Base-by-base conservation (phyloP, 129 eudicot genomes). In the Chrysanthemum lavandulifolium region DNA sequence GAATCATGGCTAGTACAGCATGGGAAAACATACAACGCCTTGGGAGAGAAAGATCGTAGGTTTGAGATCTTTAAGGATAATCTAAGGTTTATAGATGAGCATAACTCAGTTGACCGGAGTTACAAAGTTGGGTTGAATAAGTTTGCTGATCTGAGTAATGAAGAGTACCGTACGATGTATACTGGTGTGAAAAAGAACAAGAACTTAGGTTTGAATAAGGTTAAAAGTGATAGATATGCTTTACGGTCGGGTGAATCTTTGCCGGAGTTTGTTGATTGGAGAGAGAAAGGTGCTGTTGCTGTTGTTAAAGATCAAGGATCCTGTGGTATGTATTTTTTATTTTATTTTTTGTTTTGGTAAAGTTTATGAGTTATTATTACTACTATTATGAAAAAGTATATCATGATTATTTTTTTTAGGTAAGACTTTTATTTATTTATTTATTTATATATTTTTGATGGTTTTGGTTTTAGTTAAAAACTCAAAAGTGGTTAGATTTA, bases 61-160 rank as follows among this genome's bases (percentile, higher is more conserved):
- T 91, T 91, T 53, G 83, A 88, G 85, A 91, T 91, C 54, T 91
- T 91, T 10, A 91, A 91, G 84, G 97, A 91, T 61, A 91, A 91
- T 56, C 67, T 91, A 55, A 73, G 59, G 13, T 91, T 84, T 62
- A 76, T 91, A 73, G 97, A 91, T 66, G 79, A 81, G 14, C 93
- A 91, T 50, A 91, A 91, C 75, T 60, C 87, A n/a, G 90, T 53
- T 23, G 82, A 75, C 47, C 67, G 79, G 23, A 25, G 78, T n/a
- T 91, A 80, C 25, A 88, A 84, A 81, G 67, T 91, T 45, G 97
- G 97, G 10, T 68, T 91, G 14, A 91, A 84, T 68, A 76, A 78
- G 86, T 91, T 91, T 36, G 92, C 97, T 27, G 97, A 88, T 86
- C 81, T 91, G 75, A 88, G 87, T 14, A 91, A 88, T 52, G 90